These are phyloP conservation scores for Cadophora gregata DNA, from an alignment of 2,329 filamentous ascomycete species.

Conservation along the genomic window DNA sequence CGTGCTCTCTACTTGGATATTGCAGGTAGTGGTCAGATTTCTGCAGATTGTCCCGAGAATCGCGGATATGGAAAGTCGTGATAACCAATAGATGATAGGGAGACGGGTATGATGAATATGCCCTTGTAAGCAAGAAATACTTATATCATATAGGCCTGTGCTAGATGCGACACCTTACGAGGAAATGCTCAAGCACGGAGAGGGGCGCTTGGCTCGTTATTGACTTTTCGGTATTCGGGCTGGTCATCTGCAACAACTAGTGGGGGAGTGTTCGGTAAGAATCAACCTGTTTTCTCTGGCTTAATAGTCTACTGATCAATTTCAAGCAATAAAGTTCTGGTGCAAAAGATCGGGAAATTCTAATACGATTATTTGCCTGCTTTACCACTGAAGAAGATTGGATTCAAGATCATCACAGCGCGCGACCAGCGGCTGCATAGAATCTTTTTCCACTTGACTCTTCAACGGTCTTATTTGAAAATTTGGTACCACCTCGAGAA, in stretches of 20 bases:
- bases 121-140: background rate
- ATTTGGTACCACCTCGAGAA: constrained; percentile 30
- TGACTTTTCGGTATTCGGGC: too few species aligned
- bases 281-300: too few species aligned
- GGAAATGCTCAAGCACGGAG: background rate
- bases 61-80: background rate
- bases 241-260: too few species aligned
- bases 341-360: background rate
- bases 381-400: background rate
- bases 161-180: background rate
- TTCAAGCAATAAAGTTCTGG: background rate
- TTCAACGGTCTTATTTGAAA: constrained; percentile 31
- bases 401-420: too few species aligned
- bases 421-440: constrained; percentile 27
- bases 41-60: background rate
- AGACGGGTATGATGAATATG: background rate
- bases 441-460: constrained; percentile 29
- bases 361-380: background rate
- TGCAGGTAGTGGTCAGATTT: background rate
- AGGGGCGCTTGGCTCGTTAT: too few species aligned
- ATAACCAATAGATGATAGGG: background rate
- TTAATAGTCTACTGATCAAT: too few species aligned
- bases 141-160: background rate
- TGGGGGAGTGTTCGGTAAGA: too few species aligned
- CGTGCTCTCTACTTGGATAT: background rate